phyloP scores from a whole-genome alignment of 1,139 yeast species.

The Yamadazyma taylorii region DNA sequence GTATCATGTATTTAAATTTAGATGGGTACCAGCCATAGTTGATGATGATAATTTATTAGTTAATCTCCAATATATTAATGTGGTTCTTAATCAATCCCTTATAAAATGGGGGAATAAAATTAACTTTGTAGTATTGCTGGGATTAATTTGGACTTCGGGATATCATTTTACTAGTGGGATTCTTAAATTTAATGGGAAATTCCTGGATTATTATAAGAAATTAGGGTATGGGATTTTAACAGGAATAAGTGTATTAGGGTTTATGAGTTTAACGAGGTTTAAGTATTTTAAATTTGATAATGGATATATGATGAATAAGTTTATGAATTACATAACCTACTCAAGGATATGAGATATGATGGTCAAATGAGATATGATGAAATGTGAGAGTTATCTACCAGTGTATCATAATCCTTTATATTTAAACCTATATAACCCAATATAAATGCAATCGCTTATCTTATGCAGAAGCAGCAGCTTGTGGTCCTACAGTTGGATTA shows the following conservation, averaged over 20 bases:
- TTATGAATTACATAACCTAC: constrained; percentile 12
- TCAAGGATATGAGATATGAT: constrained; percentile 8
- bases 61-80: constrained; percentile 53
- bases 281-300: constrained; percentile 16
- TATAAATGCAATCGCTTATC: too few species aligned
- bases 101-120: constrained; percentile 19
- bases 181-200: constrained; percentile 30
- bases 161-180: constrained; percentile 43
- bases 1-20: constrained; percentile 49
- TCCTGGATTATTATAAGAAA: constrained; percentile 30
- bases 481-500: constrained; percentile 53
- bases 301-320: constrained; percentile 13
- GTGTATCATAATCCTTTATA: too few species aligned
- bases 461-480: constrained; percentile 24
- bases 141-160: constrained; percentile 24
- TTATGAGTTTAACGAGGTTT: constrained; percentile 25
- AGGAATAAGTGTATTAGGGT: constrained; percentile 24
- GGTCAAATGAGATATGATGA: too few species aligned
- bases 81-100: constrained; percentile 31
- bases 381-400: too few species aligned
- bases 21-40: constrained; percentile 49
- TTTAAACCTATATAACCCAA: too few species aligned
- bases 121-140: constrained; percentile 22
- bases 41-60: constrained; percentile 70
- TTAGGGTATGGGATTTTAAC: constrained; percentile 35